Evolutionary conservation across 2,329 filamentous ascomycete genomes (phyloP), one percentile per base, ranked within the genome.

Genomic region (Xenoacremonium recifei): DNA sequence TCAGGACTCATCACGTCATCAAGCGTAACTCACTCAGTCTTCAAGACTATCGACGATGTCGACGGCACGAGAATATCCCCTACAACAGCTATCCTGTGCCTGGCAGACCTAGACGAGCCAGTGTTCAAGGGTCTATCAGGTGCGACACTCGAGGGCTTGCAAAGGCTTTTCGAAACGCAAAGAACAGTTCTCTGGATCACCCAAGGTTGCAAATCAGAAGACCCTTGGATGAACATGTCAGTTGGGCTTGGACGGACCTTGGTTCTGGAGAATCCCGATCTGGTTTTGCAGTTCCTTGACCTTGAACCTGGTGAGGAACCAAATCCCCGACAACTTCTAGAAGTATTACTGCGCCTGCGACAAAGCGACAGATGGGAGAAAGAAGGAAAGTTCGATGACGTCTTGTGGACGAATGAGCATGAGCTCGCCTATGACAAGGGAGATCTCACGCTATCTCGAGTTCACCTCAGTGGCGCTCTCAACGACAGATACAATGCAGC

Each of bases 201-300:
- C 2, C 27, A 21, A 21, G 41, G 44, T 1, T 47, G 37, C 13
- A 38, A 35, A 16, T 33, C 15, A n/a, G 36, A 29, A 3, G 37
- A 44, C 0, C 44, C 44, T 2, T 47, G 31, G 11, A 33, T 35
- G 3, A 47, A 44, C 23, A 47, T 47, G 44, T 37, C 37, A 3
- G 27, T 44, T 0, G 44, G 44, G 17, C 35, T 47, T 19, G 43
- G 44, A 15, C 44, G 44, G 12, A 37, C 33, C 17, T 17, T 44
- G 19, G 6, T 19, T n/a, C 32, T 31, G 9, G 44, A 47, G 10
- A 44, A 44, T 20, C 37, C 33, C 5, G 41, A 44, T 6, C 43
- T 47, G 10, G 6, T 19, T n/a, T 15, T 47, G 5, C 44, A 47
- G 17, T 42, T 44, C 6, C 25, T 40, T 16, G 40, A 47, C 4